Evolutionary conservation across 805 yeast genomes (phyloP).

Genomic region (Candida maris): DNA sequence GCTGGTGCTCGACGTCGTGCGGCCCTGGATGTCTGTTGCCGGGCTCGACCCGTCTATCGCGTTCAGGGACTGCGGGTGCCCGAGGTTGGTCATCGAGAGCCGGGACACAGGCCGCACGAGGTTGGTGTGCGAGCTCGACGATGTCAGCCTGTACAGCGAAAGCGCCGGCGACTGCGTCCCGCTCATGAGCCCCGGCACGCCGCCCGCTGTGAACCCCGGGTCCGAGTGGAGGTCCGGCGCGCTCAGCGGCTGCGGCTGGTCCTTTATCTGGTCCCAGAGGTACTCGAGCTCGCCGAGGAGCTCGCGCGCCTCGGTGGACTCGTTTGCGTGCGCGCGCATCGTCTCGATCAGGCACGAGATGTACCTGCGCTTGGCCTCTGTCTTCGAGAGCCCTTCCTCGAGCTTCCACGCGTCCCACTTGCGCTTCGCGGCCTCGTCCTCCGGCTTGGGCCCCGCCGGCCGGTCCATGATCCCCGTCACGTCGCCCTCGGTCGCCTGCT

Average conservation of each 20-base stretch:
- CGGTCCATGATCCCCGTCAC: conserved; percentile 64
- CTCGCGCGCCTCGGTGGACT: conserved; percentile 63
- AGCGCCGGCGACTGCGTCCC: conserved; percentile 33
- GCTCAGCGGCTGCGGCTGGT: conserved; percentile 20
- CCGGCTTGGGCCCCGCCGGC: conserved; percentile 57
- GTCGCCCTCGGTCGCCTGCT: conserved; percentile 88
- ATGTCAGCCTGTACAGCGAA: conserved; percentile 31
- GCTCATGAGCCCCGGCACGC: conserved; percentile 9
- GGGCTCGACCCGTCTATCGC: conserved; percentile 1
- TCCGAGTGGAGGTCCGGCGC: conserved; percentile 14
- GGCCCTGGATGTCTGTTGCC: conserved; percentile 11
- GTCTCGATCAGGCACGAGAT: conserved; percentile 67
- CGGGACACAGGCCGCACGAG: conserved; percentile 29
- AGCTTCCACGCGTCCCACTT: conserved; percentile 87
- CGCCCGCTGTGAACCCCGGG: conserved; percentile 3
- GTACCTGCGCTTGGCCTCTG: conserved; percentile 73
- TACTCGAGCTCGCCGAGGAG: conserved; percentile 64
- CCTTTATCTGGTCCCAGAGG: conserved; percentile 64
- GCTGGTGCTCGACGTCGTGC: conserved; percentile 18
- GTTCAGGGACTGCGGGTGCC: conserved; percentile 6
- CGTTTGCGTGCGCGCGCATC: conserved; percentile 65
- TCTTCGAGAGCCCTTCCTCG: conserved; percentile 61
- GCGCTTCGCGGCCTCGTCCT: conserved; percentile 62
- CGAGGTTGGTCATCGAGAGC: conserved; percentile 20
- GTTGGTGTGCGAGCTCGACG: conserved; percentile 26